Base-by-base conservation (phyloP, 441 rosid genomes). In the Dalechampia spathulata region DNA sequence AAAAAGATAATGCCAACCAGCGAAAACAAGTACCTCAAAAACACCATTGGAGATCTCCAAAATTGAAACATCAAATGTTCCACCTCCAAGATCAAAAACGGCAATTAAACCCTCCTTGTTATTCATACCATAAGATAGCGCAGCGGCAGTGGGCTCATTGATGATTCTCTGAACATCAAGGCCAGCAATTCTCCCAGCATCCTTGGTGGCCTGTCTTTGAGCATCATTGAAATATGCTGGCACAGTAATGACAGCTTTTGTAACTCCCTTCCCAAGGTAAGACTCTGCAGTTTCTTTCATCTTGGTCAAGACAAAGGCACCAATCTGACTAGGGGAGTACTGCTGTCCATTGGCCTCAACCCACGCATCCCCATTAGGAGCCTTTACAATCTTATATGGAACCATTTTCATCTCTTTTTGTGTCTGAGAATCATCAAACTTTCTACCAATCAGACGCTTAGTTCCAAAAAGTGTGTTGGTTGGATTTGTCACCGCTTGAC, bases 281-380 rank as follows among this genome's bases (percentile, higher is more conserved):
- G 91, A 70, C 53, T 90, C 95, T 0, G 95, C 93, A 22, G 97
- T 86, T 72, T 90, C 93, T 55, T 82, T 89, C 97, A 86, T 86
- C 81, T 90, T 90, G 42, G 88, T 83, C 53, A 90, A 65, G 53
- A 90, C 41, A 43, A 84, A 84, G 7, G 94, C 96, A 27, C 96
- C 96, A 52, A 77, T 68, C 58, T 90, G 97, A 38, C 97, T 90
- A 36, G 97, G 96, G 53, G 97, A 87, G 55, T 84, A 87, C 68
- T 85, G 82, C 58, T 83, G 90, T 22, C 95, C 89, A 61, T 78
- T 90, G 6, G 84, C 85, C 68, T 90, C 94, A 55, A 87, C 94
- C 96, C 97, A 90, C 0, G 96, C 95, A 63, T 90, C 95, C 17
- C 97, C 97, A n/a, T n/a, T n/a, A n/a, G n/a, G n/a, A n/a, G n/a